These are phyloP conservation scores for Hemerocallis citrina DNA, from an alignment of 106 monocot genomes.

Conservation along the genomic window DNA sequence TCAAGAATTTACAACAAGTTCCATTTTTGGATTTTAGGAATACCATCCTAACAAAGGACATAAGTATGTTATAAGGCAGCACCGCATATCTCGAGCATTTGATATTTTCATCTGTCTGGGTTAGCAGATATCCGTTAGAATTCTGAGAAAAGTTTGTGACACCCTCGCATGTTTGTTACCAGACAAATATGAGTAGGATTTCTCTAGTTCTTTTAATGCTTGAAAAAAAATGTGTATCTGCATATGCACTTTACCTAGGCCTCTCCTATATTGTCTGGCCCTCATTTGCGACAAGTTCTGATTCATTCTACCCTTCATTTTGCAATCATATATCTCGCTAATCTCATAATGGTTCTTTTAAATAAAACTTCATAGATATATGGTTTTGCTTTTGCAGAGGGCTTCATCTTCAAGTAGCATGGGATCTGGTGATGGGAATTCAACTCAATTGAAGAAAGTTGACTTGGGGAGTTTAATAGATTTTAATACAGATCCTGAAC, in stretches of 20 bases:
- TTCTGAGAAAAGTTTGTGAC: too few relatives aligned
- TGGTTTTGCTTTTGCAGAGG: slow-evolving; percentile 27
- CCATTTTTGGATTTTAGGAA: not conserved
- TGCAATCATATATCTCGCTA: not conserved
- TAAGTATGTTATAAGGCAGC: not conserved
- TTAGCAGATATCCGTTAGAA: too few relatives aligned
- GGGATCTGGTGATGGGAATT: slow-evolving; percentile 33
- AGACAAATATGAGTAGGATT: too few relatives aligned
- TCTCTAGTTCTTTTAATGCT: not conserved
- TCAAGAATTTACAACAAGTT: not conserved
- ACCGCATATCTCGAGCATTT: too few relatives aligned
- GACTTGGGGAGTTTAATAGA: slow-evolving; percentile 69
- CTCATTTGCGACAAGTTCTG: not conserved
- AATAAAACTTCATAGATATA: not conserved
- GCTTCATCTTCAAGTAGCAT: slow-evolving; percentile 51
- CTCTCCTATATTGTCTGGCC: not conserved
- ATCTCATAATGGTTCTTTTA: not conserved
- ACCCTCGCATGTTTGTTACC: too few relatives aligned
- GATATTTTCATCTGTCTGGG: too few relatives aligned
- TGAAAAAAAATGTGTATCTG: not conserved
- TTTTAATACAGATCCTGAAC: slow-evolving; percentile 61
- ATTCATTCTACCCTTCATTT: not conserved
- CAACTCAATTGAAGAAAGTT: slow-evolving; percentile 42
- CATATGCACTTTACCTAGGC: not conserved
- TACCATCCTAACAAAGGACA: not conserved